A percentile compares a stretch with the other conserved stretches of the same genome.
phyloP scores from a whole-genome alignment of 768 basidiomycete genomes.

The Paxillus rubicundulus region DNA sequence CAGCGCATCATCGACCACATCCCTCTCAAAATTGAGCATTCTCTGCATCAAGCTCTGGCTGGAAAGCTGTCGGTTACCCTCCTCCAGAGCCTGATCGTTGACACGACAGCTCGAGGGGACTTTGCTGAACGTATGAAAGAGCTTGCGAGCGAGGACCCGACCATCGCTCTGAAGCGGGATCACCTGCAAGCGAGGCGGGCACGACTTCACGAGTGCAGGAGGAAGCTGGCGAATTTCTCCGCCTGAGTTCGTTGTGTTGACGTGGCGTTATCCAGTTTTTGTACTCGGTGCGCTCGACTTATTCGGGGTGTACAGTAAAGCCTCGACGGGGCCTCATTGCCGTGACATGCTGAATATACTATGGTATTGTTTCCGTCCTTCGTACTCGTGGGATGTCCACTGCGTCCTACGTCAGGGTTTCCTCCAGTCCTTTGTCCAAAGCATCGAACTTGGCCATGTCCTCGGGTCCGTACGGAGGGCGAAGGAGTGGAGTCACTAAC shows the following conservation, averaged over 20 bases:
- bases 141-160: conserved; percentile 48
- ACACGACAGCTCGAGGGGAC: conserved; percentile 10
- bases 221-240: conserved; percentile 33
- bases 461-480: no score
- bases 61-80: conserved; percentile 36
- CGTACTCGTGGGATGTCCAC: conserved; percentile 24
- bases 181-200: conserved; percentile 33
- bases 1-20: conserved; percentile 57
- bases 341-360: neutral
- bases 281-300: no score
- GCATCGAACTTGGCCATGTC: conserved; percentile 45
- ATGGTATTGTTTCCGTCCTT: neutral
- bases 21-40: conserved; percentile 48
- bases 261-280: no score
- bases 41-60: conserved; percentile 41
- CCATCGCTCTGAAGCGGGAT: conserved; percentile 33
- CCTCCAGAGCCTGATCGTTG: conserved; percentile 30
- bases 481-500: no score
- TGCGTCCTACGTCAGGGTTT: conserved; percentile 50
- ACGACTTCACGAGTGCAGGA: conserved; percentile 41
- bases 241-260: neutral
- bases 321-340: no score
- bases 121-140: conserved; percentile 33
- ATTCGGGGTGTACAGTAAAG: no score
- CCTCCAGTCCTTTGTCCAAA: conserved; percentile 44